Conservation (phyloP, 352 stramenopile species). For the Pseudoperonospora humuli region DNA sequence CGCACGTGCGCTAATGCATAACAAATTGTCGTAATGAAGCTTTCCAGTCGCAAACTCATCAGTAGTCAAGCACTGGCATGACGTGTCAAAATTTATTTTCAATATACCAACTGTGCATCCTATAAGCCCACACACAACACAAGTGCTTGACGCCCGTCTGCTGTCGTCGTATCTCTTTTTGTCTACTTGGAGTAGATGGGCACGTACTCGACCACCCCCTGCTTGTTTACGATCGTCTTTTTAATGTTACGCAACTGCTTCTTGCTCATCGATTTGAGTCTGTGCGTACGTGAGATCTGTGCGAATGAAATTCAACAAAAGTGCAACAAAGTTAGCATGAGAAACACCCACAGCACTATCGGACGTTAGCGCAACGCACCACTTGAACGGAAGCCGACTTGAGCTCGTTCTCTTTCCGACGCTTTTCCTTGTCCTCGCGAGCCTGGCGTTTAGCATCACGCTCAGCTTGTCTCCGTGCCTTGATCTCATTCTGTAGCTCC, state of each 20-base stretch:
- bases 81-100: too few species aligned
- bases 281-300: slow-evolving; percentile 79
- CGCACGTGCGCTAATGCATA: too few species aligned
- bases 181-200: slow-evolving; percentile 78
- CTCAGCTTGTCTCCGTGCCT: slow-evolving; percentile 54
- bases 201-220: slow-evolving; percentile 86
- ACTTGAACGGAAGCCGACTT: slow-evolving; percentile 84
- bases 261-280: slow-evolving; percentile 90
- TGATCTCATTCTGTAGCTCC: slow-evolving; percentile 78
- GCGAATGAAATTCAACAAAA: slow-evolving; percentile 1
- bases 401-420: slow-evolving; percentile 85
- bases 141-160: slow-evolving; percentile 5
- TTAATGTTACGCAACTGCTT: slow-evolving; percentile 89
- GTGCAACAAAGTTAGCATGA: neutral
- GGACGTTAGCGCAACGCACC: slow-evolving; percentile 33
- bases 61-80: too few species aligned
- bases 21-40: too few species aligned
- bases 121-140: neutral
- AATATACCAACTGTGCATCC: neutral
- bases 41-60: too few species aligned
- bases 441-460: slow-evolving; percentile 67
- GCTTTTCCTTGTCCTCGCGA: slow-evolving; percentile 82
- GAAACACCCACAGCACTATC: neutral
- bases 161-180: neutral
- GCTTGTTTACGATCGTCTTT: slow-evolving; percentile 89